Conservation (phyloP, 345 rosid species). For the Arabidopsis arenosa region DNA sequence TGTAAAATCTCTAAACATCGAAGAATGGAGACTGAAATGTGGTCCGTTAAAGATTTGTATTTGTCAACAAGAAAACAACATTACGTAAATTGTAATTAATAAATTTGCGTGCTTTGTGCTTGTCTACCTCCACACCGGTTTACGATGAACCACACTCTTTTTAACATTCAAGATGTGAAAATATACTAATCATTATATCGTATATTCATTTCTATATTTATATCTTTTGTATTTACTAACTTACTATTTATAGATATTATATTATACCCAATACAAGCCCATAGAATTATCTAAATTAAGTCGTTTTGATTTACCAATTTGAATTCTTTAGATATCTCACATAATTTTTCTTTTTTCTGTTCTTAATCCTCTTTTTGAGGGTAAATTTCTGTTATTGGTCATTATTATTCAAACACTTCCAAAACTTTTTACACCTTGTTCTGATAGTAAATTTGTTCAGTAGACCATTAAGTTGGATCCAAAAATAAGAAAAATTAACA, state of each 20-base stretch:
- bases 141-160: slow-evolving; percentile 21
- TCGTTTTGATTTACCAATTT: not conserved
- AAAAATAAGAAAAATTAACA: not conserved
- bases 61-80: slow-evolving; percentile 16
- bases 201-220: not conserved
- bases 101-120: slow-evolving; percentile 59
- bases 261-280: not conserved
- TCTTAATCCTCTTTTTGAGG: not conserved
- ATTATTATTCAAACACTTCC: not conserved
- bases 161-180: not conserved
- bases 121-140: slow-evolving; percentile 62
- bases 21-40: slow-evolving; percentile 24
- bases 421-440: not conserved
- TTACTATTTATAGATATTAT: slow-evolving; percentile 2
- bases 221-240: not conserved
- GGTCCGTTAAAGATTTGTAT: slow-evolving; percentile 30
- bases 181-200: not conserved
- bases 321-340: not conserved
- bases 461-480: not conserved
- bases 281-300: not conserved
- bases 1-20: slow-evolving; percentile 2
- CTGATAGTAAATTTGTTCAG: not conserved
- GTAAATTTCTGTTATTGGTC: not conserved
- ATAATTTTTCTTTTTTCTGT: too few species aligned
- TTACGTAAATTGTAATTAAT: slow-evolving; percentile 56